Base-by-base conservation (phyloP, 345 rosid genomes). In the Turritis glabra region DNA sequence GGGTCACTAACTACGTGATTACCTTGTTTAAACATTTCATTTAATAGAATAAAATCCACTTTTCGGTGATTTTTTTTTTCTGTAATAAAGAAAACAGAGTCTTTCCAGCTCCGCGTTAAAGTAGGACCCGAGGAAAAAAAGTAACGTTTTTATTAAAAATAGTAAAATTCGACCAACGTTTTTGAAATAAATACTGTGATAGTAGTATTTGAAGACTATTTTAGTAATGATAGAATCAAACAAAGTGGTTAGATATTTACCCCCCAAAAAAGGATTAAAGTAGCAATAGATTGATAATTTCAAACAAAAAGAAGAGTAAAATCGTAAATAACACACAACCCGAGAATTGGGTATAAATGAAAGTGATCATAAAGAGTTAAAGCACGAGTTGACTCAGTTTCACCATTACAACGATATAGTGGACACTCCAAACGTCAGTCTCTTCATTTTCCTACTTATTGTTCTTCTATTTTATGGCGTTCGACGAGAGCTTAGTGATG, bases 381-480 rank as follows among this genome's bases (percentile, higher is more conserved):
- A 43, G 40, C 11, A 56, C 53, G 74, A 75, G 79, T 68, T 68
- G 69, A 76, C 79, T 68, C 74, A 68, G 38, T 38, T 50, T 75
- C 55, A 67, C 26, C 12, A 58, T 46, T 43, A 43, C 23, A 56
- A 32, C 62, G 23, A 51, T 17, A 37, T 13, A 44, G 57, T 70
- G 76, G 40, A 40, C 27, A 73, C 57, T 53, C 65, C 41, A 67
- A 76, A 75, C 80, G 62, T 55, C 70, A 62, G 57, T 66, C 69
- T 66, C 73, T 51, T 57, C 64, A 50, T 15, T 50, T 64, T 71
- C 61, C 11, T 62, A 30, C 2, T 48, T 43, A 27, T 53, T 57
- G 13, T 63, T 29, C 40, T 72, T 48, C 37, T 64, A 62, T 58
- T 21, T 37, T 8, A 86, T 88, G 91, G 88, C 87, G 56, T 82